phyloP scores from a whole-genome alignment of 805 yeast species.

The Wickerhamia fluorescens region DNA sequence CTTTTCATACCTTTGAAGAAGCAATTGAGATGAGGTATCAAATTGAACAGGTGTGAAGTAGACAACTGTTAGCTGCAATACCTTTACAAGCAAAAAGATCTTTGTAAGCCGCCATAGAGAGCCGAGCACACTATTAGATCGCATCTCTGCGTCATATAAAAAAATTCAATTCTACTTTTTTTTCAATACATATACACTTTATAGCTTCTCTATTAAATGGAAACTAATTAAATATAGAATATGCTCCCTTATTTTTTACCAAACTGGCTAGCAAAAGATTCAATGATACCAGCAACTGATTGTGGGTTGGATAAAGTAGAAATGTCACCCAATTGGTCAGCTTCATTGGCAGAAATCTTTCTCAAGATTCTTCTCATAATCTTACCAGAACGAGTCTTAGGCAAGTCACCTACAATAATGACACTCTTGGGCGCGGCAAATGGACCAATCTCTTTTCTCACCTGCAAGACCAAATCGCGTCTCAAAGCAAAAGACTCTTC shows the following conservation, averaged over 20 bases:
- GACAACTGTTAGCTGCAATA: conserved; percentile 30
- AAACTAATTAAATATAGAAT: no score
- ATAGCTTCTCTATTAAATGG: no score
- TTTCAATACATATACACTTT: no score
- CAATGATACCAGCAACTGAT: conserved; percentile 61
- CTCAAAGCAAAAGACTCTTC: conserved; percentile 49
- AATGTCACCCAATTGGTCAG: conserved; percentile 75
- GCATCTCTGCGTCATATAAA: no score
- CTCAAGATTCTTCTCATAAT: conserved; percentile 83
- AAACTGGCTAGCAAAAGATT: conserved; percentile 30
- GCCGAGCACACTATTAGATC: no score
- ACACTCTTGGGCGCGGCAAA: conserved; percentile 80
- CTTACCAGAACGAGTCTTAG: conserved; percentile 82
- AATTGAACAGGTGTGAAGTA: conserved; percentile 38
- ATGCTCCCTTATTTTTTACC: conserved; percentile 39
- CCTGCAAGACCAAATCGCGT: conserved; percentile 60
- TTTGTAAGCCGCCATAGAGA: no score
- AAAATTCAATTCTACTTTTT: no score
- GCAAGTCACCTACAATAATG: conserved; percentile 67
- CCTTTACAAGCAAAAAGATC: conserved; percentile 26
- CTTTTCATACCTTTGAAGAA: conserved; percentile 17
- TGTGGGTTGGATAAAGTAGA: conserved; percentile 73
- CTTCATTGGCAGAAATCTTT: conserved; percentile 67
- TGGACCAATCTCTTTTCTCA: conserved; percentile 76
- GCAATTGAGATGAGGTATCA: conserved; percentile 40